phyloP scores from a whole-genome alignment of 2,329 filamentous ascomycete species.

The Penicillium hesseltinei region DNA sequence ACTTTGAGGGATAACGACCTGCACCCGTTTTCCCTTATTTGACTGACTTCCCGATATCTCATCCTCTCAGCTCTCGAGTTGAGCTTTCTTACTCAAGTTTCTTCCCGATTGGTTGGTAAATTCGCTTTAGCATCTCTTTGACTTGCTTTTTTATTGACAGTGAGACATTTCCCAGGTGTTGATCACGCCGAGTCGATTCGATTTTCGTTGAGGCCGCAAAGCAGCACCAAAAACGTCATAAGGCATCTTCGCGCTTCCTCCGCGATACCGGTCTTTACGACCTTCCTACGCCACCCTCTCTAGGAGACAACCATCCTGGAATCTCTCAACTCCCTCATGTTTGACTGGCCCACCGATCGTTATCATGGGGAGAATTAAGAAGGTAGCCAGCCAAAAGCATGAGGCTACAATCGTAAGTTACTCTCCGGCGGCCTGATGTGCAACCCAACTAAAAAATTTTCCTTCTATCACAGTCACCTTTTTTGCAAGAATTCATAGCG shows the following conservation, averaged over 20 bases:
- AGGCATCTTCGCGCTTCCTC: slow-evolving; percentile 33
- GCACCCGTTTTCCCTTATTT: slow-evolving; percentile 41
- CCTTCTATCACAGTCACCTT: slow-evolving; percentile 67
- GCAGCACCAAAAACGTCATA: slow-evolving; percentile 40
- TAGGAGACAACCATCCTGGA: slow-evolving; percentile 31
- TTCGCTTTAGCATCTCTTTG: not conserved
- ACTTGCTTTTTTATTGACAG: not conserved
- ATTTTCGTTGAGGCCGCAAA: slow-evolving; percentile 30
- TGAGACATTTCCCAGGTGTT: slow-evolving; percentile 1
- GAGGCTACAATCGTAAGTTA: slow-evolving; percentile 51
- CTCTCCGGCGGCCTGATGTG: slow-evolving; percentile 11
- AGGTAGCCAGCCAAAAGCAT: slow-evolving; percentile 52
- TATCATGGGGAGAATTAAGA: slow-evolving; percentile 55
- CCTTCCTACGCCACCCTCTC: slow-evolving; percentile 23
- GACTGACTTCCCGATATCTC: slow-evolving; percentile 27
- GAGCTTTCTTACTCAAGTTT: slow-evolving; percentile 16
- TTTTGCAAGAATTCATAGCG: slow-evolving; percentile 77
- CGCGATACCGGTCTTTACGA: slow-evolving; percentile 30
- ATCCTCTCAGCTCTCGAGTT: slow-evolving; percentile 19
- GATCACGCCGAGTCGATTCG: slow-evolving; percentile 16
- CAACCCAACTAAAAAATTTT: slow-evolving; percentile 26
- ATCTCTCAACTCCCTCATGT: slow-evolving; percentile 38
- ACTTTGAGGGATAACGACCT: slow-evolving; percentile 34
- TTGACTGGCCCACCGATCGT: slow-evolving; percentile 34
- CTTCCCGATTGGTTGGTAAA: slow-evolving; percentile 8